Percentiles rank a stretch among this genome's conserved stretches.
Evolutionary conservation across 306 rosid species (phyloP).

Genomic region (Comarum palustre): DNA sequence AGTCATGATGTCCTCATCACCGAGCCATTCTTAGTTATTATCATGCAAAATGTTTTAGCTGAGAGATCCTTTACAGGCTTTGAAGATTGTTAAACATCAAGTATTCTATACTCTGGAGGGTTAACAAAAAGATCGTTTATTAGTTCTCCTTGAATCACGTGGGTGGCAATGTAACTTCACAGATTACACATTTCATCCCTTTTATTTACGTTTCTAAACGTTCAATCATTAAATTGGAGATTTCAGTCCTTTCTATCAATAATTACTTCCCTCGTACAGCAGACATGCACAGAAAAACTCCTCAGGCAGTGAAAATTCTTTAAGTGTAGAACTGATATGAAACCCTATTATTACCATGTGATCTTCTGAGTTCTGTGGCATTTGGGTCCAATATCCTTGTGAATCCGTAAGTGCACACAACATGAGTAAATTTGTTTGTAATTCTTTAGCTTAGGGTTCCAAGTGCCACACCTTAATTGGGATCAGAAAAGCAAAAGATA

Average conservation of each 20-base stretch:
- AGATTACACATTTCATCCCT: too few relatives aligned
- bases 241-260: neutral
- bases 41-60: neutral
- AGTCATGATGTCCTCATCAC: too few relatives aligned
- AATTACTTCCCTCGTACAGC: neutral
- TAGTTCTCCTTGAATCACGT: neutral
- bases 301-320: neutral
- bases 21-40: conserved; percentile 1
- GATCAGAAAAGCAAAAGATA: neutral
- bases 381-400: neutral
- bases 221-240: neutral
- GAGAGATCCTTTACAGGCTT: neutral
- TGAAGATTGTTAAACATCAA: neutral
- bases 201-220: neutral
- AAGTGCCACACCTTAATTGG: neutral
- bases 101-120: neutral
- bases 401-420: neutral
- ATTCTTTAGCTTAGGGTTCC: neutral
- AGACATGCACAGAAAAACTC: neutral
- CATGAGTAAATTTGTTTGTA: neutral
- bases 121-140: neutral
- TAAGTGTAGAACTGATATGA: neutral
- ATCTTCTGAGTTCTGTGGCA: neutral
- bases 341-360: neutral
- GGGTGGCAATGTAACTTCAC: neutral